phyloP scores from a whole-genome alignment of 768 basidiomycete species.

The Lentinula sp. region DNA sequence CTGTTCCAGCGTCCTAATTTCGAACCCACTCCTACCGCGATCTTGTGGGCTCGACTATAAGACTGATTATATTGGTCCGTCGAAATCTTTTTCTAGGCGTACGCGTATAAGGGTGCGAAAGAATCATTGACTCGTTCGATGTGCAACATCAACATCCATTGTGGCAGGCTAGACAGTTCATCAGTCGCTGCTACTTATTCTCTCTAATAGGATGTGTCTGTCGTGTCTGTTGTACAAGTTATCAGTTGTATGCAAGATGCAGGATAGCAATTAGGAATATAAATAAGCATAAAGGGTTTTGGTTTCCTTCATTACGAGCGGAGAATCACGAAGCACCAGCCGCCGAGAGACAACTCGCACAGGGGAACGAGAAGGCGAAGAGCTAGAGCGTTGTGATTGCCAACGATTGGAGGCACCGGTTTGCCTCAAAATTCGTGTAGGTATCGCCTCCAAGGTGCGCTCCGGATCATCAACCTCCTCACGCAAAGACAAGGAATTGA shows the following conservation, averaged over 20 bases:
- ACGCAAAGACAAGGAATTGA: slow-evolving; percentile 26
- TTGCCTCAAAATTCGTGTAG: background rate
- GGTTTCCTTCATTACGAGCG: background rate
- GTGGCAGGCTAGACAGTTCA: too few relatives aligned
- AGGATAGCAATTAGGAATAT: slow-evolving; percentile 24
- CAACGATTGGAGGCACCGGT: slow-evolving; percentile 6
- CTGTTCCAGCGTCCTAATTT: background rate
- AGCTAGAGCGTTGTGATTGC: slow-evolving; percentile 29
- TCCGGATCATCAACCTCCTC: slow-evolving; percentile 11
- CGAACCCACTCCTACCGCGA: background rate
- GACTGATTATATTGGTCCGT: too few relatives aligned
- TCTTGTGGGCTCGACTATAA: too few relatives aligned
- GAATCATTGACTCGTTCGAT: too few relatives aligned
- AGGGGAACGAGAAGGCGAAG: slow-evolving; percentile 53
- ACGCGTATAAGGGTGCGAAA: too few relatives aligned
- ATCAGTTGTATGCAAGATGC: too few relatives aligned
- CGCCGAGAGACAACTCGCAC: slow-evolving; percentile 27
- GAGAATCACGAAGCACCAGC: slow-evolving; percentile 8
- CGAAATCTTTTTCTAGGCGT: too few relatives aligned
- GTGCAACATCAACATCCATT: too few relatives aligned
- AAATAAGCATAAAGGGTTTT: slow-evolving; percentile 37
- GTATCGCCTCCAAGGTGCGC: slow-evolving; percentile 7
- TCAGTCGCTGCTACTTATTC: too few relatives aligned
- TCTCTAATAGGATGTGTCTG: too few relatives aligned
- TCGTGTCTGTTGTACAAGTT: too few relatives aligned